Conservation (phyloP, 352 stramenopile species). For the Bremia lactucae region DNA sequence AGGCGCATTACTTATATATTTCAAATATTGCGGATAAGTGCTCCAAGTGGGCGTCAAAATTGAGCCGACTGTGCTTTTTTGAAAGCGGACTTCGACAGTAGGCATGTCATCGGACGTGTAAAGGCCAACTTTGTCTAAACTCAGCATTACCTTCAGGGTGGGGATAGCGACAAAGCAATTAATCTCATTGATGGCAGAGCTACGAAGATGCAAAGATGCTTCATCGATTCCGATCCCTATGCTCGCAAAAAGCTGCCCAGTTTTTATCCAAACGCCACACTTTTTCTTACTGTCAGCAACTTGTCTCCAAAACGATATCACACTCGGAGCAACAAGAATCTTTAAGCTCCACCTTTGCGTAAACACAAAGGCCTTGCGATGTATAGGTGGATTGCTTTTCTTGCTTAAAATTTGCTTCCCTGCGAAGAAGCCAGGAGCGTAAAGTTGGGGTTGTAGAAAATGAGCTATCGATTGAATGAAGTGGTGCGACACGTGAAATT, state of each 20-base stretch:
- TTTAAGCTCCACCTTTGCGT: constrained; percentile 33
- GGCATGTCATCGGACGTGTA: constrained; percentile 33
- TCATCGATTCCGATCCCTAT: constrained; percentile 27
- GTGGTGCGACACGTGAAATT: constrained; percentile 50
- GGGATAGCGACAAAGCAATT: constrained; percentile 30
- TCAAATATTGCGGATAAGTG: constrained; percentile 40
- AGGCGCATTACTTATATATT: constrained; percentile 27
- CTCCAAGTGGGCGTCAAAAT: constrained; percentile 31
- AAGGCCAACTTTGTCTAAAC: constrained; percentile 42
- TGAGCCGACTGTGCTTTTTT: constrained; percentile 21
- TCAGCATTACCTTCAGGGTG: constrained; percentile 43
- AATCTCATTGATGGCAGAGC: constrained; percentile 26
- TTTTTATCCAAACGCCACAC: constrained; percentile 36
- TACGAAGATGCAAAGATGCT: constrained; percentile 7
- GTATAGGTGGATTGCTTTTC: neutral
- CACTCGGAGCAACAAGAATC: constrained; percentile 50
- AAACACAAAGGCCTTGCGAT: constrained; percentile 8
- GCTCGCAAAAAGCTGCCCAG: constrained; percentile 57
- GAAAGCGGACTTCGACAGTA: constrained; percentile 33
- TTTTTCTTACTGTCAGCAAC: constrained; percentile 3
- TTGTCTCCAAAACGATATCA: constrained; percentile 49
- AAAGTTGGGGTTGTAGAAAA: no score
- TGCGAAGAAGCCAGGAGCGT: no score
- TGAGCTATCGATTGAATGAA: constrained; percentile 26
- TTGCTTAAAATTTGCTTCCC: constrained; percentile 10